Evolutionary conservation across 805 yeast genomes (phyloP).

Genomic region (Ogataea glucozyma): DNA sequence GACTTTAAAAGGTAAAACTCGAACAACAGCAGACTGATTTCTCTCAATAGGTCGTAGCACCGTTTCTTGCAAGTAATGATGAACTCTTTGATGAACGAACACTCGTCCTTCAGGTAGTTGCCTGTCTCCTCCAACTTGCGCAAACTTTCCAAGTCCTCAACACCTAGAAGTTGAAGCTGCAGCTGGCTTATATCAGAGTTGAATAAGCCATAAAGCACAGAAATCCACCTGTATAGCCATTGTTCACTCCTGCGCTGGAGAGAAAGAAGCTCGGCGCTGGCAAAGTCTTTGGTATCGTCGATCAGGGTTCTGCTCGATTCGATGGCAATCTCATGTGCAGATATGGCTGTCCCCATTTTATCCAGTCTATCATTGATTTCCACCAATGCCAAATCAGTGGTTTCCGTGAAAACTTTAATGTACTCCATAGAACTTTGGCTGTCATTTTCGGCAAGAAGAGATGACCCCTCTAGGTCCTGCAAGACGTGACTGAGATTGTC

Average conservation of each 20-base stretch:
- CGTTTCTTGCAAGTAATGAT: conserved; percentile 25
- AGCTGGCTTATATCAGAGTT: conserved; percentile 28
- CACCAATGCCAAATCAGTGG: conserved; percentile 24
- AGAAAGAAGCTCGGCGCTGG: conserved; percentile 15
- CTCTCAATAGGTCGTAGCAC: conserved; percentile 28
- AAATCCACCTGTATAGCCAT: conserved; percentile 32
- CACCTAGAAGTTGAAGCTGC: conserved; percentile 29
- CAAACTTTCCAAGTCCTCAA: conserved; percentile 26
- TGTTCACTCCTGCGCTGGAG: conserved; percentile 20
- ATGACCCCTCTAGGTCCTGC: conserved; percentile 13
- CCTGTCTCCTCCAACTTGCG: conserved; percentile 26
- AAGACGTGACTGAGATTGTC: conserved; percentile 15
- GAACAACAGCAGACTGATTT: conserved; percentile 29
- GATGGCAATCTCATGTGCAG: conserved; percentile 13
- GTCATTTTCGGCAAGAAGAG: conserved; percentile 3
- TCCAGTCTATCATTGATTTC: conserved; percentile 24
- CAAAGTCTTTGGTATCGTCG: conserved; percentile 9
- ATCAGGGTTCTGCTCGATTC: conserved; percentile 12
- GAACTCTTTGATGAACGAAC: conserved; percentile 23
- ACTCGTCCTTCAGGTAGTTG: conserved; percentile 23
- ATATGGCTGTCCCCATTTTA: conserved; percentile 11
- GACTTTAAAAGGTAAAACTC: conserved; percentile 30
- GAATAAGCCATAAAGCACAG: conserved; percentile 31
- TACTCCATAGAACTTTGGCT: conserved; percentile 1
- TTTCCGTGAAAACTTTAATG: conserved; percentile 20